Evolutionary conservation across 805 yeast species (phyloP).

Genomic region (Metschnikowia aberdeeniae): DNA sequence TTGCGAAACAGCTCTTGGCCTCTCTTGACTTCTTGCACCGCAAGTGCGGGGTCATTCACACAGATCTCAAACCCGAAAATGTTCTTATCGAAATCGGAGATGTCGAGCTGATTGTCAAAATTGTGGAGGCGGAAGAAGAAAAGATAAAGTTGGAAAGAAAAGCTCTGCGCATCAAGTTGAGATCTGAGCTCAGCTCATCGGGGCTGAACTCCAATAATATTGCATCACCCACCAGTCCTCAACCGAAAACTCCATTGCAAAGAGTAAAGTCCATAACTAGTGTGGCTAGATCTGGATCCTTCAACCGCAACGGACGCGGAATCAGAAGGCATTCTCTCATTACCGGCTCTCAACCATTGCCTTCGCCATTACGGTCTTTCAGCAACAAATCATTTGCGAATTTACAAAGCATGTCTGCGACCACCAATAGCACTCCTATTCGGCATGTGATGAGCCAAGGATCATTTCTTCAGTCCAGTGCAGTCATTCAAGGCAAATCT

Average conservation of each 20-base stretch:
- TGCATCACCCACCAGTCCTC: conserved; percentile 7
- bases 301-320: conserved; percentile 45
- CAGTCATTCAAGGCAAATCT: neutral
- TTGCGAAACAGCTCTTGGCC: conserved; percentile 50
- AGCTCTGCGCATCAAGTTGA: conserved; percentile 16
- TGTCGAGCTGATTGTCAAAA: conserved; percentile 68
- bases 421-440: conserved; percentile 41
- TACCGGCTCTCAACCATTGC: conserved; percentile 90
- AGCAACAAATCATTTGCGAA: conserved; percentile 35
- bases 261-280: conserved; percentile 15
- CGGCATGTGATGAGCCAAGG: conserved; percentile 20
- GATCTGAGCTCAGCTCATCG: conserved; percentile 3
- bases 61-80: conserved; percentile 19
- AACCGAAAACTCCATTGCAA: conserved; percentile 12
- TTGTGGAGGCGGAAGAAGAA: conserved; percentile 59
- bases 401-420: conserved; percentile 30
- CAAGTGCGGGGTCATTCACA: conserved; percentile 52
- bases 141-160: conserved; percentile 38
- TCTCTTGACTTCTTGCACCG: conserved; percentile 59
- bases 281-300: conserved; percentile 30
- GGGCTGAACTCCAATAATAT: conserved; percentile 4
- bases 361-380: conserved; percentile 74
- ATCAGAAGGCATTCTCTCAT: conserved; percentile 72
- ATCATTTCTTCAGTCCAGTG: conserved; percentile 9
- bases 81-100: conserved; percentile 62